Evolutionary conservation across 331 rosid species (phyloP).

Genomic region (Acacia pycnantha): DNA sequence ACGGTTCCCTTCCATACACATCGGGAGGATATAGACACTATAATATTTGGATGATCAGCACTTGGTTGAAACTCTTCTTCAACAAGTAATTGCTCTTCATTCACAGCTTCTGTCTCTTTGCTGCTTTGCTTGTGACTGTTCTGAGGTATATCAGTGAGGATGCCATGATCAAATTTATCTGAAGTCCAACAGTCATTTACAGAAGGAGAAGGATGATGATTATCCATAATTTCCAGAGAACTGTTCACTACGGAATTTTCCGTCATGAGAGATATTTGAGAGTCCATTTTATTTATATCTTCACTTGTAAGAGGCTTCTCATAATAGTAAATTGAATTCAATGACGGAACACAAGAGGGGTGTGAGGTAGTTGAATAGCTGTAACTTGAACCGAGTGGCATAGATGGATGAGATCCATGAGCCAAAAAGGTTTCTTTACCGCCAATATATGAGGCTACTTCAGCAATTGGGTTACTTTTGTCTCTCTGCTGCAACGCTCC

Average conservation of each 20-base stretch:
- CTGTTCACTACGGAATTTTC: background rate
- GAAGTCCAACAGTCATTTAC: background rate
- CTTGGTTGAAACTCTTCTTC: constrained; percentile 8
- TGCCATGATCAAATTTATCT: background rate
- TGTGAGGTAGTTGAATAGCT: background rate
- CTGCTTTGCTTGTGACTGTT: background rate
- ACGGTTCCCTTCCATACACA: constrained; percentile 14
- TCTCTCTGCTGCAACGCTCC: constrained; percentile 47
- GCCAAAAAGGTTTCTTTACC: background rate
- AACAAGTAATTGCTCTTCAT: background rate
- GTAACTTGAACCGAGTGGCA: background rate
- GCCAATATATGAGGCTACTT: background rate
- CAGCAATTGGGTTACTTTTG: background rate
- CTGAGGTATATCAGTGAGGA: background rate
- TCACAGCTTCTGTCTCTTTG: background rate
- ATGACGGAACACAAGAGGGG: background rate
- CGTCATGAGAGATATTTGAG: background rate
- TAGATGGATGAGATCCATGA: background rate
- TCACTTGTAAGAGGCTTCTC: background rate
- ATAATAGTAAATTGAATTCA: background rate
- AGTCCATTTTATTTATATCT: background rate
- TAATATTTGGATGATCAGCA: background rate
- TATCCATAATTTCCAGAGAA: background rate
- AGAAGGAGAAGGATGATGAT: background rate
- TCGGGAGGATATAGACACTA: constrained; percentile 6